Percentiles rank a stretch among this genome's conserved stretches.
These are phyloP conservation scores for Emydomyces testavorans DNA, from an alignment of 2,329 filamentous ascomycete species.

Conservation along the genomic window DNA sequence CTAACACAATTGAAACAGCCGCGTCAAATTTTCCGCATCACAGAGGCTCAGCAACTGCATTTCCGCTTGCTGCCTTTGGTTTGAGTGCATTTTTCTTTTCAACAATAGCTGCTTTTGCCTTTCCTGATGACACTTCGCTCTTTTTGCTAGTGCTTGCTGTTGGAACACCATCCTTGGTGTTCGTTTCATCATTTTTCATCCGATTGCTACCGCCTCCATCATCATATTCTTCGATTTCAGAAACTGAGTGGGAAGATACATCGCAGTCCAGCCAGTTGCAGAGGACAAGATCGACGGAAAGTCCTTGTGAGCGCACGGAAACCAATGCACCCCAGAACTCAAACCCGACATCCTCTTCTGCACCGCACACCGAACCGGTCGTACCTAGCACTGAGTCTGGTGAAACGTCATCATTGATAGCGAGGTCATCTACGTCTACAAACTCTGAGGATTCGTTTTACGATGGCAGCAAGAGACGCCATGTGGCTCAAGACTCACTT, in stretches of 20 bases:
- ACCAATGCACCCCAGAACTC: constrained; percentile 29
- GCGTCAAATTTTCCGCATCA: constrained; percentile 86
- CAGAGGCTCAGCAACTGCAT: constrained; percentile 85
- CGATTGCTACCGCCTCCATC: constrained; percentile 54
- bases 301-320: constrained; percentile 24
- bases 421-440: constrained; percentile 42
- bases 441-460: constrained; percentile 39
- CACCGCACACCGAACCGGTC: constrained; percentile 20
- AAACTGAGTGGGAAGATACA: constrained; percentile 25
- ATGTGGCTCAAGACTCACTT: constrained; percentile 58
- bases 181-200: constrained; percentile 74
- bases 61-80: constrained; percentile 85
- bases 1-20: constrained; percentile 36
- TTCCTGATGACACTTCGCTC: constrained; percentile 69
- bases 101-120: constrained; percentile 59
- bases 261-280: constrained; percentile 25
- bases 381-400: constrained; percentile 39
- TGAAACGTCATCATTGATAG: constrained; percentile 74
- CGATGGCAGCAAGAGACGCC: constrained; percentile 46
- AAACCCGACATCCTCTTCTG: constrained; percentile 24
- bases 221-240: constrained; percentile 34
- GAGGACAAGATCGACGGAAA: constrained; percentile 25
- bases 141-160: constrained; percentile 70
- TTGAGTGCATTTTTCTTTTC: constrained; percentile 96
- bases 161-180: constrained; percentile 65